Conservation (phyloP, 768 basidiomycete genomes). For the Boletus sp. region DNA sequence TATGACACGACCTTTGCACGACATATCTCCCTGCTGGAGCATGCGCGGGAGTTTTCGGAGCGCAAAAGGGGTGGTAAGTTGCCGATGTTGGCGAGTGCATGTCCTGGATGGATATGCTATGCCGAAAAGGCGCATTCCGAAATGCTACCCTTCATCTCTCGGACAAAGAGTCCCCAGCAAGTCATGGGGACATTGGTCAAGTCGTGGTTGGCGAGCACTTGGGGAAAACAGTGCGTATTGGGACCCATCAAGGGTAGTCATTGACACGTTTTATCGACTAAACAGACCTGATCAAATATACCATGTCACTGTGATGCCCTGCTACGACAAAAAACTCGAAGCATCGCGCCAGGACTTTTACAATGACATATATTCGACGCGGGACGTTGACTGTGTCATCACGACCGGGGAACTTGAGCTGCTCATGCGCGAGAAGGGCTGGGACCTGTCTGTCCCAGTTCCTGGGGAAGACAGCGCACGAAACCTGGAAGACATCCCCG, state of each 20-base stretch:
- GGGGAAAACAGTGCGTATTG: constrained; percentile 62
- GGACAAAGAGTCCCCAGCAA: constrained; percentile 90
- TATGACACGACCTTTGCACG: constrained; percentile 96
- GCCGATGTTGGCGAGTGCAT: constrained; percentile 94
- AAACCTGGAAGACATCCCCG: constrained; percentile 47
- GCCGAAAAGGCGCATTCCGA: constrained; percentile 96
- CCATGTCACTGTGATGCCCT: constrained; percentile 98
- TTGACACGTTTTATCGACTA: neutral
- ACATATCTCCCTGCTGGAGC: constrained; percentile 80
- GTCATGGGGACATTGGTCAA: constrained; percentile 94
- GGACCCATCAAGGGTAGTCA: neutral
- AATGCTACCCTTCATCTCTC: constrained; percentile 86
- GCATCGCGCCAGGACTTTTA: constrained; percentile 95
- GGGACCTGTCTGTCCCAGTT: constrained; percentile 66
- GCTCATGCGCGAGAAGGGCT: constrained; percentile 77
- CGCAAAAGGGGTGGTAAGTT: constrained; percentile 48
- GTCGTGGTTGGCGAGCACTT: constrained; percentile 69
- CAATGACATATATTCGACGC: constrained; percentile 70
- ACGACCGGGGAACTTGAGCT: constrained; percentile 92
- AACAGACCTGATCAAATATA: constrained; percentile 83
- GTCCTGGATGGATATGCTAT: constrained; percentile 99
- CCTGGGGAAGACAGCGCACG: constrained; percentile 43
- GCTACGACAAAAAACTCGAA: constrained; percentile 99
- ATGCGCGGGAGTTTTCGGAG: constrained; percentile 76
- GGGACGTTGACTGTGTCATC: constrained; percentile 96